These are phyloP conservation scores for Hyphopichia homilentoma DNA, from an alignment of 805 yeast species.

Conservation along the genomic window DNA sequence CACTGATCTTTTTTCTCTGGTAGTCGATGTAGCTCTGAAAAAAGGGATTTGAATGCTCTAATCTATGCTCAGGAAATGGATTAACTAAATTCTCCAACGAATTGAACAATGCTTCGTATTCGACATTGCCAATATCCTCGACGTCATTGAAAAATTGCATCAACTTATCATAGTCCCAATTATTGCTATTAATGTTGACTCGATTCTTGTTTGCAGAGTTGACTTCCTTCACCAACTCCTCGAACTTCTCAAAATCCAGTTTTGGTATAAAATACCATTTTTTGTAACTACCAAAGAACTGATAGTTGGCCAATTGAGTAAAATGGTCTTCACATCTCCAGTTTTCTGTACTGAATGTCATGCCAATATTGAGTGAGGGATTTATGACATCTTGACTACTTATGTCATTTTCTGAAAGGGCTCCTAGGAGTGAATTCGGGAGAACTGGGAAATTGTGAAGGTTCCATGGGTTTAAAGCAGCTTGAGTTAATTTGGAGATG, in stretches of 20 bases:
- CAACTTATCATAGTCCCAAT: conserved; percentile 19
- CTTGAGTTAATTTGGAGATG: conserved; percentile 13
- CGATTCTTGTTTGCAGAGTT: conserved; percentile 8
- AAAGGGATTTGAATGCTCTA: conserved; percentile 21
- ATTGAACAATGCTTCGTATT: conserved; percentile 22
- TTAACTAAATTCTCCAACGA: conserved; percentile 31
- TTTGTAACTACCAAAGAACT: conserved; percentile 52
- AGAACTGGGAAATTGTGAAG: conserved; percentile 50
- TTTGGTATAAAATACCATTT: conserved; percentile 66
- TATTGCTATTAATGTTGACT: conserved; percentile 16
- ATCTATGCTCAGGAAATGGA: conserved; percentile 24
- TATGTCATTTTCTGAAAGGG: conserved; percentile 37
- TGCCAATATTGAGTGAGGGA: conserved; percentile 48
- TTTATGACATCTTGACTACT: conserved; percentile 41
- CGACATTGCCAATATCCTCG: conserved; percentile 14
- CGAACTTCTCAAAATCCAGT: conserved; percentile 49
- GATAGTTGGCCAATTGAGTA: conserved; percentile 49
- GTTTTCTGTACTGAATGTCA: conserved; percentile 50
- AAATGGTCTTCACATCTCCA: conserved; percentile 65
- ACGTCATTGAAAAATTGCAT: conserved; percentile 11
- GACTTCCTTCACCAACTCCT: conserved; percentile 29
- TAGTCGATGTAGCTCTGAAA: conserved; percentile 22
- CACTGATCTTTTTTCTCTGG: conserved; percentile 7
- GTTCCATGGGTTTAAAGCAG: conserved; percentile 50
- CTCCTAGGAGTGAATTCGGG: conserved; percentile 46